Conservation (phyloP, 805 yeast species). For the Candida tammaniensis region DNA sequence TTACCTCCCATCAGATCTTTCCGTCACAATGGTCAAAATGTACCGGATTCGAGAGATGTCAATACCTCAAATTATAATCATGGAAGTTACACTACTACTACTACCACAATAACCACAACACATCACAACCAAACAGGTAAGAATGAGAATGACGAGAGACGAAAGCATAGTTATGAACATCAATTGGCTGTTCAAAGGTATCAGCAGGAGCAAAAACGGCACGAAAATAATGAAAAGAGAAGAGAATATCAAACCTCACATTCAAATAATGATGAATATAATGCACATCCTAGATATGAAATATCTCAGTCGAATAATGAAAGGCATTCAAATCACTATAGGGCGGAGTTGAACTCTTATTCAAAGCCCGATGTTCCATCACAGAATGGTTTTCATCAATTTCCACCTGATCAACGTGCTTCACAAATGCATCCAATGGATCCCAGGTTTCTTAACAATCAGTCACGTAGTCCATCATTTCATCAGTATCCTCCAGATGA, state of each 20-base stretch:
- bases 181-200: slow-evolving; percentile 8
- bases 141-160: slow-evolving; percentile 6
- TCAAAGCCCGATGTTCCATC: too few species aligned
- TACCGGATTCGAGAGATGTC: slow-evolving; percentile 1
- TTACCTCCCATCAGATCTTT: slow-evolving; percentile 9
- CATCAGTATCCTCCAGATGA: too few species aligned
- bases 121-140: slow-evolving; percentile 8
- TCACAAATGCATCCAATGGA: too few species aligned
- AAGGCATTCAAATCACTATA: too few species aligned
- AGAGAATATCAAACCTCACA: neutral
- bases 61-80: slow-evolving; percentile 1
- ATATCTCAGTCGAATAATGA: neutral
- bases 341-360: too few species aligned
- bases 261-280: neutral
- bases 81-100: slow-evolving; percentile 13
- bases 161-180: slow-evolving; percentile 9
- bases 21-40: neutral
- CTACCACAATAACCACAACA: slow-evolving; percentile 14
- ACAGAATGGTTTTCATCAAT: too few species aligned
- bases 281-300: slow-evolving; percentile 1
- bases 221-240: slow-evolving; percentile 4
- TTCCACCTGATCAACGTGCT: too few species aligned
- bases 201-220: slow-evolving; percentile 4
- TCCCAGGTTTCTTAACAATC: too few species aligned
- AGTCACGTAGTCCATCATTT: too few species aligned